phyloP scores from a whole-genome alignment of 2,329 filamentous ascomycete species.

The Lachnellula willkommii region DNA sequence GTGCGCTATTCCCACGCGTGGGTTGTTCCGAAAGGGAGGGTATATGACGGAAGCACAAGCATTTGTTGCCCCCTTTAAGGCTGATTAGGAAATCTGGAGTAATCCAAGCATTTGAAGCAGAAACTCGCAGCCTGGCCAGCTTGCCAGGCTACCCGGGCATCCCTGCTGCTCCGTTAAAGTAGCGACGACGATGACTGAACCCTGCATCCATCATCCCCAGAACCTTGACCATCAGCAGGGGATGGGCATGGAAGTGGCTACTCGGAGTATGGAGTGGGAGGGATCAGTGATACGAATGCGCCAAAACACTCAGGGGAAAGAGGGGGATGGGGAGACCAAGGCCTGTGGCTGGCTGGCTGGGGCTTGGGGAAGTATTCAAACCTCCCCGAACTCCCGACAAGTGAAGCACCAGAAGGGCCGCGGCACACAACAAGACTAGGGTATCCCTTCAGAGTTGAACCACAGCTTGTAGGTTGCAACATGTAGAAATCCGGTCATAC shows the following conservation, averaged over 20 bases:
- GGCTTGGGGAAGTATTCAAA: conserved; percentile 3
- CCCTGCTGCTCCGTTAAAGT: conserved; percentile 19
- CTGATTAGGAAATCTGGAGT: conserved; percentile 33
- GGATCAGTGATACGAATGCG: not conserved
- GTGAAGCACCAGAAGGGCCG: not conserved
- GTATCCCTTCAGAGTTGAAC: not conserved
- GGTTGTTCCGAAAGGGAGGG: conserved; percentile 22
- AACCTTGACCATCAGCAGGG: conserved; percentile 12
- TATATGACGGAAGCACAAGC: conserved; percentile 27
- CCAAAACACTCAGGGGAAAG: not conserved
- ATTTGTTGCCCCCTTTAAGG: conserved; percentile 31
- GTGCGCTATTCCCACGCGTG: conserved; percentile 17
- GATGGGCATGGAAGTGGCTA: not conserved
- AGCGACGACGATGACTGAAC: conserved; percentile 19
- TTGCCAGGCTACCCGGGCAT: conserved; percentile 24
- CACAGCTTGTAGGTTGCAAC: conserved; percentile 13
- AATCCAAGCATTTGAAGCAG: conserved; percentile 23
- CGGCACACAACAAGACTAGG: not conserved
- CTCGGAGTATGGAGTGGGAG: no score
- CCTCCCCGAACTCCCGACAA: conserved; percentile 11
- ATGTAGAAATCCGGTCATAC: conserved; percentile 21
- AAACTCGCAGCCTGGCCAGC: conserved; percentile 20
- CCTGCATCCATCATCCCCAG: conserved; percentile 14
- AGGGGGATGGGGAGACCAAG: not conserved
- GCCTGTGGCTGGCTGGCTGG: not conserved